Base-by-base conservation (phyloP, 2,329 filamentous ascomycete species). In the Helotiales sp. region DNA sequence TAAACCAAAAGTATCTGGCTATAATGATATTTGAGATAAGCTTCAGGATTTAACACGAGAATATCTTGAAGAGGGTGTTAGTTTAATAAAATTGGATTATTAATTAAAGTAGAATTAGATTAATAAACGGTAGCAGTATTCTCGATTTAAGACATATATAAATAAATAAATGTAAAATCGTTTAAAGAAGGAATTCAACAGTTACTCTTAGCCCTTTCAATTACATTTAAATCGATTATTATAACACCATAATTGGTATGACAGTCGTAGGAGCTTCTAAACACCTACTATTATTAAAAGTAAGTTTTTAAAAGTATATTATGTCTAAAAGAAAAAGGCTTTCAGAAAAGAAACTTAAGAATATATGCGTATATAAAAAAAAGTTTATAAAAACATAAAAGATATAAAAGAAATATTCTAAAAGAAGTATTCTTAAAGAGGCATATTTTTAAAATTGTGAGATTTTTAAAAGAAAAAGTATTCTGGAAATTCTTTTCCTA, bases 61-160 rank as follows among this genome's bases (percentile, higher is more conserved):
- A 49, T 61, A 61, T 50, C 59, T 52, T 30, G 59, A 61, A 43
- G 59, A 52, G 26, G 59, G 59, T 50, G 28, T 61, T 37, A 61
- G 59, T 52, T 32, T 61, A 17, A 26, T 61, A 50, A 43, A 61
- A 52, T 61, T 61, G n/a, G 43, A 61, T 61, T 61, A 61, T 61
- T 22, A 61, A 50, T 24, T 17, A 20, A 50, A 61, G 43, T 50
- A 50, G 26, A 61, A 61, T 50, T 37, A 50, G 20, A 61, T 50
- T 49, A 37, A 10, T 50, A 52, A 28, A n/a, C 8, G 8, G 22
- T 30, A 45, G 37, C 26, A 15, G 20, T n/a, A 24, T 37, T 58
- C 54, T 58, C 24, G 6, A 61, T 40, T 61, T 61, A 61, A 8
- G 58, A 28, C 22, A 61, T 17, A 61, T 17, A n/a, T 61, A 61